Conservation (phyloP, 2,329 filamentous ascomycete species). For the Microcyclosporella mali region DNA sequence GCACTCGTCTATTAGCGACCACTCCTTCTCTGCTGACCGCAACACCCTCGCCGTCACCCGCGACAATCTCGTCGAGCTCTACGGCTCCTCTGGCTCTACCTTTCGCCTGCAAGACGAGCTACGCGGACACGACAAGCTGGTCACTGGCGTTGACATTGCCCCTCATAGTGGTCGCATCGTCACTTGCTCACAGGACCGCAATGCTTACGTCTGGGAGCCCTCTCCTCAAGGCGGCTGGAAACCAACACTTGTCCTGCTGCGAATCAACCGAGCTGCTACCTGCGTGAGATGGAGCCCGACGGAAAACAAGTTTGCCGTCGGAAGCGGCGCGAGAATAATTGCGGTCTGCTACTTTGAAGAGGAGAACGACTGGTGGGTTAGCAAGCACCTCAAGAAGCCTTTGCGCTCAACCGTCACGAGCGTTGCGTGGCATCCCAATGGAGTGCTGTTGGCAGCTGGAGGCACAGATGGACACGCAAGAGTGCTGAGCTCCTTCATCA, state of each 20-base stretch:
- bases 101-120: constrained; percentile 87
- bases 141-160: constrained; percentile 94
- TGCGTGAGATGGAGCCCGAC: constrained; percentile 96
- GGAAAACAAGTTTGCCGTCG: constrained; percentile 95
- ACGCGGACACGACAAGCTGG: constrained; percentile 93
- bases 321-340: constrained; percentile 90
- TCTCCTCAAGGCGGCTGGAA: constrained; percentile 87
- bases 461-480: constrained; percentile 96
- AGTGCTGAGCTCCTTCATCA: constrained; percentile 93
- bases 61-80: constrained; percentile 86
- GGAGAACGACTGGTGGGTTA: constrained; percentile 99
- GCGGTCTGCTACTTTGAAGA: constrained; percentile 98
- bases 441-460: constrained; percentile 85
- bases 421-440: constrained; percentile 95
- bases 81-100: constrained; percentile 59
- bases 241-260: constrained; percentile 89
- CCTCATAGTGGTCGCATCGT: constrained; percentile 87
- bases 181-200: constrained; percentile 96
- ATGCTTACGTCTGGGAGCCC: constrained; percentile 96
- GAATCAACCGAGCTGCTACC: constrained; percentile 93
- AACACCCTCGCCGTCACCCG: constrained; percentile 83
- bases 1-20: constrained; percentile 91
- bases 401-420: constrained; percentile 95
- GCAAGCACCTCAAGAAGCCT: constrained; percentile 98
- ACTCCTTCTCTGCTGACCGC: constrained; percentile 93